A percentile compares a stretch with the other conserved stretches of the same genome.
Conservation (phyloP, 164 flowering plant genomes). For the Malania oleifera region DNA sequence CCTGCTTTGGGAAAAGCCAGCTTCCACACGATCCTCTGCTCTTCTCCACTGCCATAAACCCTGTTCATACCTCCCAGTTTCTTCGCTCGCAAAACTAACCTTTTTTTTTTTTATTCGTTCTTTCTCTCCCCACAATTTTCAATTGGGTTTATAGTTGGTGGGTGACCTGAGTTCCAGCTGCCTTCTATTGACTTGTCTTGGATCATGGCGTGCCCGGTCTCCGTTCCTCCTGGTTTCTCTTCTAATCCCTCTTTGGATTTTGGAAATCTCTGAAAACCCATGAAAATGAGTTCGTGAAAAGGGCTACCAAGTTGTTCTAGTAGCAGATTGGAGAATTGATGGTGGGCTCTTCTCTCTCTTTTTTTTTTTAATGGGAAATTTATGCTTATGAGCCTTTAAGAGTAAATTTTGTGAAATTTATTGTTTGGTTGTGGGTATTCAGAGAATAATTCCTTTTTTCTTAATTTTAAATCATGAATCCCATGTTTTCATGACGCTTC, state of each 20-base stretch:
- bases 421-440: neutral
- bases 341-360: constrained; percentile 7
- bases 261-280: constrained; percentile 1
- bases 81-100: too few species aligned
- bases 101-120: neutral
- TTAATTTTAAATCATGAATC: neutral
- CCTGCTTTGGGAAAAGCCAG: too few species aligned
- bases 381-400: too few species aligned
- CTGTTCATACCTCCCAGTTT: constrained; percentile 4
- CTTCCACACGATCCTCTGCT: constrained; percentile 4
- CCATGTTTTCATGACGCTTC: too few species aligned
- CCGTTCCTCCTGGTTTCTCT: constrained; percentile 1
- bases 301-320: neutral
- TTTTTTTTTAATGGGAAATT: too few species aligned
- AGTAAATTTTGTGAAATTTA: neutral
- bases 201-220: constrained; percentile 37
- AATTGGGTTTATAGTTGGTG: constrained; percentile 24
- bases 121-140: neutral
- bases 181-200: constrained; percentile 31
- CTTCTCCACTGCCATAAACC: constrained; percentile 7
- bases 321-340: neutral
- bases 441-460: neutral
- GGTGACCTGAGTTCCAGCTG: constrained; percentile 41
- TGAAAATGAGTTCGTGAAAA: neutral
- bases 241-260: constrained; percentile 5